Base-by-base conservation (phyloP, 768 basidiomycete genomes). In the Collybia sordida region DNA sequence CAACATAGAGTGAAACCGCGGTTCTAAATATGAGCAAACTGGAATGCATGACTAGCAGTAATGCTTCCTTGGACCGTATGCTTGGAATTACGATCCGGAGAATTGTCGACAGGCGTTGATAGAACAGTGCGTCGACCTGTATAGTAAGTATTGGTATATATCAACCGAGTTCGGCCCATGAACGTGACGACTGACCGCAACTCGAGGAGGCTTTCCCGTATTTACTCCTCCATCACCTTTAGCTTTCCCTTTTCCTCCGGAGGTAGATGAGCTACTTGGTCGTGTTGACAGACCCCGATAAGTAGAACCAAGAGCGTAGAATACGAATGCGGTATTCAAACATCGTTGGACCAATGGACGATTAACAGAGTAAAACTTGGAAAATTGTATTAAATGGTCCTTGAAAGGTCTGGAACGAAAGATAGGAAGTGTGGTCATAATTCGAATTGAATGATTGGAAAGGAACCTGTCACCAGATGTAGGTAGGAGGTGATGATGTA, bases 41-140 rank as follows among this genome's bases (percentile, higher is more conserved):
- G 12, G 93, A 91, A 68, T 98, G 95, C 78, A 92, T 88, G 39
- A 85, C 70, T 14, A 99, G 78, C 43, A 98, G 80, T 46, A 90
- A 69, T 0, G 93, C 92, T 66, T 98, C 95, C 57, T 93, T 91
- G 6, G 90, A 92, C 37, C 82, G 82, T 48, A 92, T 66, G 37
- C 86, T 78, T 3, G 95, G 96, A 48, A 98, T 92, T 18, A 95
- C 89, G 42, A 98, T 97, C 17, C 83, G 78, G 31, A 97, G 73
- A 43, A 99, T 86, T 24, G 70, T 69, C 19, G 80, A 77, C 17
- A 99, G 78, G 7, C 93, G 82, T 53, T 84, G 78, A 61, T 93
- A 95, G 72, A 98, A 98, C 17, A 91, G 64, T 1, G 89, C 89
- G 66, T 98, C 96, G n/a, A 96, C 87, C 86, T 93, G 59, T 12